These are phyloP conservation scores for Russula virescens DNA, from an alignment of 768 basidiomycete genomes.

Conservation along the genomic window DNA sequence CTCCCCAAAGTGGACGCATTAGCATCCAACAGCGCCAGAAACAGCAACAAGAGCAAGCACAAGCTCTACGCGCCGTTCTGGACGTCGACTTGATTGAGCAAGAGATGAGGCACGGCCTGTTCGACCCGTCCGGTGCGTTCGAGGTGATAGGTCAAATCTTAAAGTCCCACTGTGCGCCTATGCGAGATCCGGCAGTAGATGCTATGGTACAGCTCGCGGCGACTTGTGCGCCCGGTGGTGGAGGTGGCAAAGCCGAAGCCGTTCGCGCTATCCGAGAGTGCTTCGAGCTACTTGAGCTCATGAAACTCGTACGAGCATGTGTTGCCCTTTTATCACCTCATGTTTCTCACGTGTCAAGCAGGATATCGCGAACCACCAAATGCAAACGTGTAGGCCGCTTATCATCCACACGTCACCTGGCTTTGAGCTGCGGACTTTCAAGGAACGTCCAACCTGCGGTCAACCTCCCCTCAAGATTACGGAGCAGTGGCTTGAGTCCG, in stretches of 20 bases:
- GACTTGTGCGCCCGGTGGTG: constrained; percentile 48
- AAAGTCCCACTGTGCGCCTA: constrained; percentile 89
- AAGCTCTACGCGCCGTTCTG: constrained; percentile 35
- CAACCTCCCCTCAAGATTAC: constrained; percentile 24
- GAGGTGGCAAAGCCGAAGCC: constrained; percentile 54
- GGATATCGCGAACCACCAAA: constrained; percentile 97
- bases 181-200: constrained; percentile 81
- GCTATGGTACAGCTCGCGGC: constrained; percentile 71
- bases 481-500: constrained; percentile 23
- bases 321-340: constrained; percentile 13
- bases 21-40: constrained; percentile 21
- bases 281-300: constrained; percentile 87
- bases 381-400: constrained; percentile 88
- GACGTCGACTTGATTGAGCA: constrained; percentile 80
- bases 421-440: constrained; percentile 76
- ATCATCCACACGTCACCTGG: constrained; percentile 72
- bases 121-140: constrained; percentile 77
- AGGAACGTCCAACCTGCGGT: constrained; percentile 41
- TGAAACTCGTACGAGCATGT: constrained; percentile 75
- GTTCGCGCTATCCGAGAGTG: constrained; percentile 74
- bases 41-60: constrained; percentile 23
- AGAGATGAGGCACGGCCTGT: constrained; percentile 69
- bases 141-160: constrained; percentile 71
- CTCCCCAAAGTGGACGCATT: constrained; percentile 22
- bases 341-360: constrained; percentile 33